Conservation (phyloP, 192 early-diverging fungal species). For the Coemansia sp. region DNA sequence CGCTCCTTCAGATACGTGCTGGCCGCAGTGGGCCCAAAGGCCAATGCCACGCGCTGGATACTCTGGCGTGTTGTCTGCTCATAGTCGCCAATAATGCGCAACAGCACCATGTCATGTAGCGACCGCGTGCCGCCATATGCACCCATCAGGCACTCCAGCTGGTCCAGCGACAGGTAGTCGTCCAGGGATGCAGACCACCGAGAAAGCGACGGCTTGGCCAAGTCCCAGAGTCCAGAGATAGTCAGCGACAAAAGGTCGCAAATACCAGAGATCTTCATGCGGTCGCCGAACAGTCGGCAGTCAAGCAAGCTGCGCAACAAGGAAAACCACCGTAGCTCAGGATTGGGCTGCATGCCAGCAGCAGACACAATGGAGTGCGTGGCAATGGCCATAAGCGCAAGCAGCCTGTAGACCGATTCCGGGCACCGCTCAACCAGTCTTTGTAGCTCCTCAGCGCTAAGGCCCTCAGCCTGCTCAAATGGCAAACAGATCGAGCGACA, state of each 20-base stretch:
- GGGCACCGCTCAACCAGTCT: conserved; percentile 6
- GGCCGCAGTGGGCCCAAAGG: conserved; percentile 38
- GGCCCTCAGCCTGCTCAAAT: conserved; percentile 16
- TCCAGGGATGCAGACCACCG: conserved; percentile 41
- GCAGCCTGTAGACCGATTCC: conserved; percentile 12
- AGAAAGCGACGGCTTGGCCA: conserved; percentile 37
- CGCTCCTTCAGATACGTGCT: conserved; percentile 19
- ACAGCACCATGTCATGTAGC: conserved; percentile 17
- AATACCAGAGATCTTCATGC: conserved; percentile 10
- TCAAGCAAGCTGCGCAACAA: conserved; percentile 21
- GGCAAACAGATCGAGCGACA: conserved; percentile 9
- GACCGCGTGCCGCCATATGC: conserved; percentile 37
- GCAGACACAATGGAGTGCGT: background rate
- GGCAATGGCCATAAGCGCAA: conserved; percentile 13
- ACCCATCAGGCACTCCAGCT: conserved; percentile 45
- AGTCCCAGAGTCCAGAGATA: conserved; percentile 26
- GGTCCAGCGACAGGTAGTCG: conserved; percentile 42
- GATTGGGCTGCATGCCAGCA: background rate
- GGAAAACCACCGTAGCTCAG: conserved; percentile 24
- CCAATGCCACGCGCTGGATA: conserved; percentile 32
- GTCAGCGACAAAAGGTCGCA: conserved; percentile 15
- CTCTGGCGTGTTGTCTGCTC: conserved; percentile 45
- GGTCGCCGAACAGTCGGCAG: conserved; percentile 34
- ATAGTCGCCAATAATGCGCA: conserved; percentile 33
- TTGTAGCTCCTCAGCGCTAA: conserved; percentile 1